These are phyloP conservation scores for Teunomyces kruisii DNA, from an alignment of 805 yeast species.

Conservation along the genomic window DNA sequence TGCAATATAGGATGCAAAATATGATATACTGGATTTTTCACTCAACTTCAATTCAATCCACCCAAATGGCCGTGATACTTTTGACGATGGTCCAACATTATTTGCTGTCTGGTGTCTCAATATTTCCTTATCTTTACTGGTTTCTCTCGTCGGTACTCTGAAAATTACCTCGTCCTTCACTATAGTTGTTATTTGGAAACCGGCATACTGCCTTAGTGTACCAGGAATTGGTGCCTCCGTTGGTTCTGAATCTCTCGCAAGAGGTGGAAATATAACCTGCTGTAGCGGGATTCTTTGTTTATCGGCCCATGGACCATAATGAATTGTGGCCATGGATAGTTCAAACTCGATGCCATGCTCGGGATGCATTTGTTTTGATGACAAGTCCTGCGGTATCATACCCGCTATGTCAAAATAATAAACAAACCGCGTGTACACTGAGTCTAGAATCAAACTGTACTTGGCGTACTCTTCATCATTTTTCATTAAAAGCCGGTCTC, in stretches of 20 bases:
- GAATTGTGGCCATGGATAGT: conserved; percentile 60
- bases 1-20: conserved; percentile 53
- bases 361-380: conserved; percentile 41
- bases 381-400: not conserved
- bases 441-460: conserved; percentile 65
- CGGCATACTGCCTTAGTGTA: conserved; percentile 51
- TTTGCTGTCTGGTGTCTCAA: conserved; percentile 12
- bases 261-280: conserved; percentile 63
- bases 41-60: conserved; percentile 80
- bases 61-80: conserved; percentile 68
- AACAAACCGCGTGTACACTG: conserved; percentile 51
- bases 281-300: conserved; percentile 72
- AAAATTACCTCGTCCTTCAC: conserved; percentile 66
- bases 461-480: conserved; percentile 78
- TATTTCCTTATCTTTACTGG: conserved; percentile 63
- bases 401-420: conserved; percentile 80
- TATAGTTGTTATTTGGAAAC: conserved; percentile 54
- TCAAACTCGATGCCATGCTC: conserved; percentile 57
- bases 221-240: conserved; percentile 45
- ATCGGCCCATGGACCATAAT: conserved; percentile 96
- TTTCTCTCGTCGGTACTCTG: conserved; percentile 81
- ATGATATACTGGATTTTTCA: conserved; percentile 49
- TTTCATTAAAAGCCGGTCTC: conserved; percentile 26
- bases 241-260: conserved; percentile 54
- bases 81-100: conserved; percentile 8